Conservation (phyloP, 1,139 yeast genomes). For the Candida sp. region DNA sequence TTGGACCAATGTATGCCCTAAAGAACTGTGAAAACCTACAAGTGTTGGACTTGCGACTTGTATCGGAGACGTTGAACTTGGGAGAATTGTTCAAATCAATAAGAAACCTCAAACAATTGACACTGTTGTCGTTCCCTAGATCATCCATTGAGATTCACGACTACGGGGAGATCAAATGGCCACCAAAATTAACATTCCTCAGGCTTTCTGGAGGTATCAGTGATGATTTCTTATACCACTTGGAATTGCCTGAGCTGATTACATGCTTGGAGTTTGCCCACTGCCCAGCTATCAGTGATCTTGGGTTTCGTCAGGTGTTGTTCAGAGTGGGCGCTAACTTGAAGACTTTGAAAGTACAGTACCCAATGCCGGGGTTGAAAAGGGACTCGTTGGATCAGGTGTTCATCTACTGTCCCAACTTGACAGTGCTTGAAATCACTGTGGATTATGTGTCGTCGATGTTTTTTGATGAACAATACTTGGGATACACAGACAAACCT, state of each 20-base stretch:
- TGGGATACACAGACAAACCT: slow-evolving; percentile 37
- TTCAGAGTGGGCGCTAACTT: slow-evolving; percentile 69
- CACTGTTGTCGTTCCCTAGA: slow-evolving; percentile 86
- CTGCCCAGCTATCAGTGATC: slow-evolving; percentile 76
- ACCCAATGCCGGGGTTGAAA: slow-evolving; percentile 86
- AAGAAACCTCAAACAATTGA: slow-evolving; percentile 59
- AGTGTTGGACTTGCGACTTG: slow-evolving; percentile 81
- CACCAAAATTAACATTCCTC: slow-evolving; percentile 69
- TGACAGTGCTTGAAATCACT: slow-evolving; percentile 64
- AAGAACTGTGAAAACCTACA: slow-evolving; percentile 68
- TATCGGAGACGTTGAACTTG: slow-evolving; percentile 88
- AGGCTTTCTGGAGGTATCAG: slow-evolving; percentile 91
- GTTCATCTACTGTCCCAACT: slow-evolving; percentile 76
- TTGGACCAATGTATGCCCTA: slow-evolving; percentile 82
- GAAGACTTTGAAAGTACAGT: slow-evolving; percentile 66
- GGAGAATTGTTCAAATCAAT: slow-evolving; percentile 81
- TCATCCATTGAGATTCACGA: slow-evolving; percentile 81
- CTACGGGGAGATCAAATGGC: slow-evolving; percentile 68
- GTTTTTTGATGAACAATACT: slow-evolving; percentile 62
- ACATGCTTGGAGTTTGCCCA: slow-evolving; percentile 80
- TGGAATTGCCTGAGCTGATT: slow-evolving; percentile 74
- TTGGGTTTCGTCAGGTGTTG: slow-evolving; percentile 64
- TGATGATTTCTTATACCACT: slow-evolving; percentile 70
- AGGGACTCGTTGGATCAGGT: slow-evolving; percentile 75
- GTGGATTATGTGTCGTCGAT: slow-evolving; percentile 83